Percentiles rank a stretch among this genome's conserved stretches.
phyloP scores from a whole-genome alignment of 106 monocot species.

The Dioscorea zingiberensis region DNA sequence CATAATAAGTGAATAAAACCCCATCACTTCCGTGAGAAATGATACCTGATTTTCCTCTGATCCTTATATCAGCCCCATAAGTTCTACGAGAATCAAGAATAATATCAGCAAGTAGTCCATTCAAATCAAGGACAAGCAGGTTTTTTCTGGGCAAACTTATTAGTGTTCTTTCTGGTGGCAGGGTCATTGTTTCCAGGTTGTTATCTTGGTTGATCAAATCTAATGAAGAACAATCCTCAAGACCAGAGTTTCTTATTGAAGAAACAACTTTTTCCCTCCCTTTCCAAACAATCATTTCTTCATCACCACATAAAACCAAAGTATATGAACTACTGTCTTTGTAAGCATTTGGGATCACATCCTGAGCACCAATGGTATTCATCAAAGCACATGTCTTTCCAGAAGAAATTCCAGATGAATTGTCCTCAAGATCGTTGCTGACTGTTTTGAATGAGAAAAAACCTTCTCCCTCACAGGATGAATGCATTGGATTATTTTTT shows the following conservation, averaged over 20 bases:
- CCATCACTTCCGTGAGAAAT: too few relatives aligned
- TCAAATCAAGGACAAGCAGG: slow-evolving; percentile 78
- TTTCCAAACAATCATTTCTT: neutral
- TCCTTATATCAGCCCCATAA: slow-evolving; percentile 19
- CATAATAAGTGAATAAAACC: too few relatives aligned
- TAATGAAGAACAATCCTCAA: neutral
- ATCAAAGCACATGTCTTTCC: neutral
- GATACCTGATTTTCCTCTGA: slow-evolving; percentile 54
- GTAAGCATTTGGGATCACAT: neutral
- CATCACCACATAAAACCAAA: neutral
- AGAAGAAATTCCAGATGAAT: neutral
- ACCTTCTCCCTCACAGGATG: slow-evolving; percentile 4
- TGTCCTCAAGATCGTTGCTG: slow-evolving; percentile 3
- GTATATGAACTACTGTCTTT: neutral
- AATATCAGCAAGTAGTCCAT: slow-evolving; percentile 81
- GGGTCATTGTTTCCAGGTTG: neutral
- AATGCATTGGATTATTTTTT: too few relatives aligned
- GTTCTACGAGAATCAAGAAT: slow-evolving; percentile 9
- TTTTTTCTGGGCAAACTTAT: slow-evolving; percentile 31
- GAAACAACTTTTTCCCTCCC: neutral
- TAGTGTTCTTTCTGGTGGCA: slow-evolving; percentile 13
- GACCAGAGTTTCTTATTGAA: neutral
- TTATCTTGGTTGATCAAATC: slow-evolving; percentile 7
- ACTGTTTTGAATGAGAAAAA: slow-evolving; percentile 26
- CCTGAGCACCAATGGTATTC: neutral